phyloP scores from a whole-genome alignment of 2,329 filamentous ascomycete genomes.

The Aspergillus awamori region DNA sequence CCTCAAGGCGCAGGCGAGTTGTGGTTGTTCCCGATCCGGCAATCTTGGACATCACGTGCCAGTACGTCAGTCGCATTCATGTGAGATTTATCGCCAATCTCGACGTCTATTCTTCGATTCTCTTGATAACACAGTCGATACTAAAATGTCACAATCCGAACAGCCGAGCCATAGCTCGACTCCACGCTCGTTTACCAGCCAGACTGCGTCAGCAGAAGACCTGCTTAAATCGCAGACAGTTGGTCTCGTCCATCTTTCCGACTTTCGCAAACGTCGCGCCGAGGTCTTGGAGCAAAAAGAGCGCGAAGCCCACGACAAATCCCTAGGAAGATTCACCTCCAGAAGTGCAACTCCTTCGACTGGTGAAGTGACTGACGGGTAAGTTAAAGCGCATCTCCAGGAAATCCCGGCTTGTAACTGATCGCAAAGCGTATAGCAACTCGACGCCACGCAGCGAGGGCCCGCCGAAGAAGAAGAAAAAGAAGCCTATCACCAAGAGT shows the following conservation, averaged over 20 bases:
- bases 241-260: conserved; percentile 85
- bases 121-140: neutral
- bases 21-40: neutral
- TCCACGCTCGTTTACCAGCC: conserved; percentile 66
- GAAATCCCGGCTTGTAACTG: conserved; percentile 41
- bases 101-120: neutral
- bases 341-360: conserved; percentile 55
- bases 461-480: conserved; percentile 59
- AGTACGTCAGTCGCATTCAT: conserved; percentile 17
- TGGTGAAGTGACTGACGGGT: conserved; percentile 60
- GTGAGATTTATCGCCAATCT: conserved; percentile 2
- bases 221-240: conserved; percentile 83
- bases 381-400: conserved; percentile 39
- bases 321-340: conserved; percentile 51
- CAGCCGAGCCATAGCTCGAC: conserved; percentile 47
- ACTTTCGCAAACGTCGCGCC: conserved; percentile 93
- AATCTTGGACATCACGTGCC: conserved; percentile 17
- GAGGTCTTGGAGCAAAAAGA: conserved; percentile 92
- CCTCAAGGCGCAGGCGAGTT: neutral
- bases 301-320: conserved; percentile 71
- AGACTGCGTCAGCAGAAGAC: conserved; percentile 76
- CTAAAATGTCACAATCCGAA: conserved; percentile 35
- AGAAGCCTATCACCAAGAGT: conserved; percentile 60
- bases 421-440: conserved; percentile 60
- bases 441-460: conserved; percentile 51